phyloP scores from a whole-genome alignment of 2,329 filamentous ascomycete genomes.

The Catunica adiposa region DNA sequence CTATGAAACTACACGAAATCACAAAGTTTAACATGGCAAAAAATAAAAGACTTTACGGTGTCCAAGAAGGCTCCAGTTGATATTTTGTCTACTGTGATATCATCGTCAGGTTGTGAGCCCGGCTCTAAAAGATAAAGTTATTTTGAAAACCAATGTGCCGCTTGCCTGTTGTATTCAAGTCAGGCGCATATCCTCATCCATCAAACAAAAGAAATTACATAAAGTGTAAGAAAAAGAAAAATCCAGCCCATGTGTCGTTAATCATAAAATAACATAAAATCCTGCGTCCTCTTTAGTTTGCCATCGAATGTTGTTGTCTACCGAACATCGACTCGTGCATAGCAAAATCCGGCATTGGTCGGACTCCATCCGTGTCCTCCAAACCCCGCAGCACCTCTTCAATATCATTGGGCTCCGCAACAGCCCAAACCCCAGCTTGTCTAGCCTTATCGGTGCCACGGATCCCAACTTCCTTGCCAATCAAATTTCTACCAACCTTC shows the following conservation, averaged over 20 bases:
- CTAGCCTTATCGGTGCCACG: slow-evolving; percentile 60
- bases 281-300: neutral
- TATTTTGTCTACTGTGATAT: too few species aligned
- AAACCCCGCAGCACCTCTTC: slow-evolving; percentile 50
- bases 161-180: neutral
- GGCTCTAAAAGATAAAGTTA: neutral
- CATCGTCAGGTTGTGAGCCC: neutral
- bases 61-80: too few species aligned
- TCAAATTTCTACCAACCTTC: slow-evolving; percentile 82
- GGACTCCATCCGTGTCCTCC: slow-evolving; percentile 43
- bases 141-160: neutral
- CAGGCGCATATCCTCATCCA: neutral
- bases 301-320: slow-evolving; percentile 1
- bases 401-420: slow-evolving; percentile 63
- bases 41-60: too few species aligned
- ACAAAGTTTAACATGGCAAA: too few species aligned
- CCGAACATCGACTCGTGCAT: slow-evolving; percentile 6
- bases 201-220: neutral
- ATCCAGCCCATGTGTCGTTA: neutral
- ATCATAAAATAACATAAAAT: slow-evolving; percentile 1
- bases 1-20: too few species aligned
- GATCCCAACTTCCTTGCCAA: slow-evolving; percentile 91
- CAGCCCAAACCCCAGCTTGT: slow-evolving; percentile 83
- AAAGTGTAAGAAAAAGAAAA: neutral
- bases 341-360: slow-evolving; percentile 21